Evolutionary conservation across 805 yeast genomes (phyloP), one percentile per base, ranked within the genome.

Genomic region (Teunomyces lycoperdinae): DNA sequence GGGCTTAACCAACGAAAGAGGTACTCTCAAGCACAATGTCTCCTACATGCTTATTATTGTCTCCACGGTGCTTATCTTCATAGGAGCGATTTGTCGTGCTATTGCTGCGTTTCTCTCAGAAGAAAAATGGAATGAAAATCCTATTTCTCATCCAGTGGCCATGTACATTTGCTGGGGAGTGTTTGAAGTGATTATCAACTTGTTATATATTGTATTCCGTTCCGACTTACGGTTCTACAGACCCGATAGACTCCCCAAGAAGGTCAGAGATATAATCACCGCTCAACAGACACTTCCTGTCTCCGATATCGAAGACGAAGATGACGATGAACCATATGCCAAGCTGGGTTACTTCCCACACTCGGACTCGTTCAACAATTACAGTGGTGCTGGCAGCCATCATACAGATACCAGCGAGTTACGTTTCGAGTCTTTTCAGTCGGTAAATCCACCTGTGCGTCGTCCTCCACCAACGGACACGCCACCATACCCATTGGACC

Each of bases 271-370:
- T 30, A 56, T 56, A 36, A 56, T 56, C 46, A 56, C 59, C 9
- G 58, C 59, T 1, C 52, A 56, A 30, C 58, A 54, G 27, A 49
- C 57, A 2, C 56, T 58, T 52, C 62, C 61, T 41, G 67, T 64
- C 4, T 64, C 72, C 1, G 68, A 63, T 26, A 58, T 57, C 36
- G 66, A 64, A 44, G 68, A 59, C 26, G 59, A 54, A 4, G 56
- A 52, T 7, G 56, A 49, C 20, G 56, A 38, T 20, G 34, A 32
- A 13, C 17, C 10, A 32, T 32, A 32, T 32, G 10, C 34, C 13
- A 32, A 32, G 9, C 34, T 32, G 34, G 34, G 34, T 11, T 30
- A 38, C 17, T 38, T n/a, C 30, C 29, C 13, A 11, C 41, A 38
- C 16, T 40, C 32, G 5, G 39, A 24, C 32, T 33, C 45, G 11